These are phyloP conservation scores for Skeletonema grethae DNA, from an alignment of 108 stramenopile species.

Conservation along the genomic window DNA sequence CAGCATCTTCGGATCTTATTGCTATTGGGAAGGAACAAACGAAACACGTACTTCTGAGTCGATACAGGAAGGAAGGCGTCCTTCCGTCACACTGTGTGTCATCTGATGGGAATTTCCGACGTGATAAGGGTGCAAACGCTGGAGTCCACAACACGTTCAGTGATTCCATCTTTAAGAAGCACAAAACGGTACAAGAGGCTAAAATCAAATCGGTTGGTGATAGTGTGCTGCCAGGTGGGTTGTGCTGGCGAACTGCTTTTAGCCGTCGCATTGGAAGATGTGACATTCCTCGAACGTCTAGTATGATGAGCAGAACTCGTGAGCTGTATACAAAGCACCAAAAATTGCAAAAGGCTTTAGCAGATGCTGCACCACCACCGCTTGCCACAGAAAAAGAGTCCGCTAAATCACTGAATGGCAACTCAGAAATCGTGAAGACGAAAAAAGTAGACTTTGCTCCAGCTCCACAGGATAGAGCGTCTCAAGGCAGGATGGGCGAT, in stretches of 20 bases:
- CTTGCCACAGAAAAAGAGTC: not conserved
- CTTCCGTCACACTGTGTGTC: constrained; percentile 59
- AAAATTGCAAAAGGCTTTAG: not conserved
- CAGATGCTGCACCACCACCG: not conserved
- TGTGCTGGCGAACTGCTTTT: constrained; percentile 10
- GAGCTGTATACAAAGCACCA: not conserved
- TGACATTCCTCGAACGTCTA: constrained; percentile 1
- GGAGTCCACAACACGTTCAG: constrained; percentile 4
- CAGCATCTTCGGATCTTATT: constrained; percentile 69
- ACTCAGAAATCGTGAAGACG: not conserved
- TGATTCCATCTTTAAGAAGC: constrained; percentile 1
- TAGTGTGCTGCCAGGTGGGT: not conserved
- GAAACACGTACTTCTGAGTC: constrained; percentile 63
- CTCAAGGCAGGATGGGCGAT: not conserved
- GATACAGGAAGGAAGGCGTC: constrained; percentile 58
- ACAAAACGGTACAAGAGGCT: not conserved
- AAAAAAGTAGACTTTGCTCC: not conserved
- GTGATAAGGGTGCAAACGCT: constrained; percentile 36
- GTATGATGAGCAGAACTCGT: constrained; percentile 1
- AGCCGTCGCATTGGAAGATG: constrained; percentile 1
- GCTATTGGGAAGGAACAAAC: constrained; percentile 76
- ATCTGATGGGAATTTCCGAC: constrained; percentile 52
- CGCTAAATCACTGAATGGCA: not conserved
- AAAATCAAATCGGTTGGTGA: not conserved
- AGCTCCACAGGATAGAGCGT: not conserved